Evolutionary conservation across 768 basidiomycete genomes (phyloP).

Genomic region (Basidioascus undulatus): DNA sequence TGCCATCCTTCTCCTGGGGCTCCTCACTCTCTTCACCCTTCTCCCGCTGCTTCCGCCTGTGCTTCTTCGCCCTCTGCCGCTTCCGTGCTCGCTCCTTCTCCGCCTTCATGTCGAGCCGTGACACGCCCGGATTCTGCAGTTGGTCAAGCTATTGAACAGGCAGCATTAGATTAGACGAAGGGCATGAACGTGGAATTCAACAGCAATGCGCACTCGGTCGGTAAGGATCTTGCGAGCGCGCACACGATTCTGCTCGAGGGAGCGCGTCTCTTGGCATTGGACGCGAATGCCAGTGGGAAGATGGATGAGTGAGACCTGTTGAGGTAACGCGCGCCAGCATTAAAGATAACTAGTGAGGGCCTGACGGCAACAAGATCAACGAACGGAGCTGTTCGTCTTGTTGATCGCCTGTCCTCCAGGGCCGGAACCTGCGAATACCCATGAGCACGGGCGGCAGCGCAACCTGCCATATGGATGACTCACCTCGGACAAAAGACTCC

Average conservation of each 20-base stretch:
- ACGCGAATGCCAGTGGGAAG: slow-evolving; percentile 72
- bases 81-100: slow-evolving; percentile 58
- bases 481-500: slow-evolving; percentile 68
- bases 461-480: slow-evolving; percentile 9
- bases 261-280: slow-evolving; percentile 69
- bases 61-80: slow-evolving; percentile 48
- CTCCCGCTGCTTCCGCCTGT: slow-evolving; percentile 35
- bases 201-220: slow-evolving; percentile 33
- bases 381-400: slow-evolving; percentile 44
- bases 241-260: slow-evolving; percentile 50
- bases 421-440: slow-evolving; percentile 37
- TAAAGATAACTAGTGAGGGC: neutral
- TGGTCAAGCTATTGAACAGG: slow-evolving; percentile 34
- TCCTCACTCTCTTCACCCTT: slow-evolving; percentile 7
- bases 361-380: neutral
- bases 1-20: neutral
- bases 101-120: slow-evolving; percentile 38
- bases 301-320: slow-evolving; percentile 65
- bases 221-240: slow-evolving; percentile 45
- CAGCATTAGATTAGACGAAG: neutral
- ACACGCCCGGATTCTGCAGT: slow-evolving; percentile 47
- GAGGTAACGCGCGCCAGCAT: neutral
- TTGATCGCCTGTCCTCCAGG: slow-evolving; percentile 95
- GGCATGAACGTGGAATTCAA: slow-evolving; percentile 8
- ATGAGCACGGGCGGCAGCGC: neutral